These are phyloP conservation scores for Avena insularis DNA, from an alignment of 176 grass and related monocot genomes.

Conservation along the genomic window DNA sequence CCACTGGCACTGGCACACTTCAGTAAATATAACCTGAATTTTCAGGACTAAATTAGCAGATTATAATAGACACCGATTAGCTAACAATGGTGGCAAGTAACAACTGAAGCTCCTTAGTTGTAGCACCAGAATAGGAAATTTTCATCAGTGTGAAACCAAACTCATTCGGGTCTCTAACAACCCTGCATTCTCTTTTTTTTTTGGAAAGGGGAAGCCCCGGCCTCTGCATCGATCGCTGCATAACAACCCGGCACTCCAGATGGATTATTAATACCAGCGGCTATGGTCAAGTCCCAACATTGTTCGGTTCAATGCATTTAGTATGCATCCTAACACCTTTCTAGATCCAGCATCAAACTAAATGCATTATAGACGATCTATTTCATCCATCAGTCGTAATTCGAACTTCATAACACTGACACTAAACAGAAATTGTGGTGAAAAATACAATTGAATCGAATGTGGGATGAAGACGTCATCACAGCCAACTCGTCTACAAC, in stretches of 20 bases:
- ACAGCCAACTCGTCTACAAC: not conserved
- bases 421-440: not conserved
- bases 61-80: not conserved
- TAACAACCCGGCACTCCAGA: not conserved
- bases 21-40: constrained; percentile 9
- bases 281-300: not conserved
- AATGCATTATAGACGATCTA: not conserved
- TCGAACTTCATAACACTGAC: not conserved
- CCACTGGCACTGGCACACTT: not conserved
- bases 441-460: not conserved
- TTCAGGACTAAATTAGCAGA: constrained; percentile 4
- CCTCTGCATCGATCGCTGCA: too few relatives aligned
- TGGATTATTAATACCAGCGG: not conserved
- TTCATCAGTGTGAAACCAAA: not conserved
- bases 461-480: not conserved
- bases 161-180: not conserved
- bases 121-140: constrained; percentile 6
- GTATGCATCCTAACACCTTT: not conserved
- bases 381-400: constrained; percentile 4
- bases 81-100: not conserved
- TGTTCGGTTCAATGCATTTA: not conserved
- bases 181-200: not conserved
- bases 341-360: constrained; percentile 9
- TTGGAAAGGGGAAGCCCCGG: too few relatives aligned
- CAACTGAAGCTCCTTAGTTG: not conserved